Evolutionary conservation across 495 filamentous ascomycete species (phyloP).

Genomic region (Wilcoxina mikolae): DNA sequence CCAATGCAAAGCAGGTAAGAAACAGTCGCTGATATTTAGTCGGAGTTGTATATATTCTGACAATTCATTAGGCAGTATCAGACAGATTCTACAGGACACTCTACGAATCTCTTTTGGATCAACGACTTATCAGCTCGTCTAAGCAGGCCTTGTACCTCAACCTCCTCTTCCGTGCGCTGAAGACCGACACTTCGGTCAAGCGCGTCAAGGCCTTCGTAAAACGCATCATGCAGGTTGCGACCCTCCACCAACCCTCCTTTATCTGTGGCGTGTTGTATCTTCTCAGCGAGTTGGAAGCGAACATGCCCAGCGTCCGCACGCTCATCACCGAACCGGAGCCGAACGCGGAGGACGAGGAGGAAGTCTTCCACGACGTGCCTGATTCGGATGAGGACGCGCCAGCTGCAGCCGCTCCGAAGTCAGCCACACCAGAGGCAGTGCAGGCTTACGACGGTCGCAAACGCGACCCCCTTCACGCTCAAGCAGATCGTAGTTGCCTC

Average conservation of each 20-base stretch:
- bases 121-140: conserved; percentile 71
- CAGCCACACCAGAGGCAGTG: conserved; percentile 7
- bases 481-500: conserved; percentile 75
- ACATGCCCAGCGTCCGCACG: conserved; percentile 57
- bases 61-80: conserved; percentile 35
- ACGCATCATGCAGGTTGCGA: conserved; percentile 71
- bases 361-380: conserved; percentile 54
- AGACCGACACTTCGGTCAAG: conserved; percentile 69
- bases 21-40: background rate
- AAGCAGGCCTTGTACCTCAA: conserved; percentile 94
- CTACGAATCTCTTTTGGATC: conserved; percentile 88
- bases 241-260: conserved; percentile 81
- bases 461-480: conserved; percentile 76
- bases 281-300: conserved; percentile 60
- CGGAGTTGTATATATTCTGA: background rate
- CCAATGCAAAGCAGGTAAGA: conserved; percentile 51
- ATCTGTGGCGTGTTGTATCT: conserved; percentile 79
- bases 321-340: conserved; percentile 62
- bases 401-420: conserved; percentile 10
- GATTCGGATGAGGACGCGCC: conserved; percentile 30
- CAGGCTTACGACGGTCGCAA: conserved; percentile 68
- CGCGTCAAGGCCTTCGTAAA: conserved; percentile 92
- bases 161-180: conserved; percentile 71
- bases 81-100: conserved; percentile 91
- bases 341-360: conserved; percentile 45